These are phyloP conservation scores for Avena atlantica DNA, from an alignment of 176 grass and related monocot genomes.

Conservation along the genomic window DNA sequence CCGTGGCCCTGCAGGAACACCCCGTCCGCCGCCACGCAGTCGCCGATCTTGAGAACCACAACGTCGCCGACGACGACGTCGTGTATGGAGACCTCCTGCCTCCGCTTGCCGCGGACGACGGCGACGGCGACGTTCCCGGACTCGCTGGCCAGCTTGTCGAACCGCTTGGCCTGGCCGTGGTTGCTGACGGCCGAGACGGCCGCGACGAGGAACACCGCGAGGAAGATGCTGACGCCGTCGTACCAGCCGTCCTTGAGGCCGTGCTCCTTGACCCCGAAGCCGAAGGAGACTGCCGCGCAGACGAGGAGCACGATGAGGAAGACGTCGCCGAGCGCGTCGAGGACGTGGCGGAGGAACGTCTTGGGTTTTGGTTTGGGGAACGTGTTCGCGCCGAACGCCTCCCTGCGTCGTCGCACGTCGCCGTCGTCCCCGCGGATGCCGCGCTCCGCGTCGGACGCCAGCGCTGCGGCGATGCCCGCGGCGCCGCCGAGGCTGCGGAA, in stretches of 20 bases:
- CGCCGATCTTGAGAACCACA: constrained; percentile 63
- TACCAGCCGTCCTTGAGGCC: constrained; percentile 71
- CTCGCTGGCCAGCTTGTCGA: constrained; percentile 52
- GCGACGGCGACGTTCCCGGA: constrained; percentile 56
- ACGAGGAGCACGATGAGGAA: constrained; percentile 69
- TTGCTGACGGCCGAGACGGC: constrained; percentile 74
- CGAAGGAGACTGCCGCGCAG: constrained; percentile 69
- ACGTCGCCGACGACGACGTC: constrained; percentile 77
- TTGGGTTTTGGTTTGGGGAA: constrained; percentile 66
- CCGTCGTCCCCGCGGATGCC: constrained; percentile 46
- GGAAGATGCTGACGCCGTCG: constrained; percentile 79
- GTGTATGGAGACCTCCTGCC: constrained; percentile 60
- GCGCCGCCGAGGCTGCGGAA: constrained; percentile 51
- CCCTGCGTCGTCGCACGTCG: constrained; percentile 46
- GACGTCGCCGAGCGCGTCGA: constrained; percentile 60
- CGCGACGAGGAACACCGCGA: constrained; percentile 68
- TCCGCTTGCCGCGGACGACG: constrained; percentile 47
- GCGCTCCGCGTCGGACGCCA: constrained; percentile 43
- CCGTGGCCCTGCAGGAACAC: constrained; percentile 57
- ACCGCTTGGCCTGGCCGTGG: constrained; percentile 59
- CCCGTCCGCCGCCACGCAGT: constrained; percentile 67
- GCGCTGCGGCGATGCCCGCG: constrained; percentile 17
- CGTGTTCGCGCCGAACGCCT: constrained; percentile 64
- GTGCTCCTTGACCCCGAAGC: constrained; percentile 75
- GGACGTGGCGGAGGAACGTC: constrained; percentile 53